Evolutionary conservation across 805 yeast genomes (phyloP), one percentile per base, ranked within the genome.

Genomic region (Starmerella roubikii): DNA sequence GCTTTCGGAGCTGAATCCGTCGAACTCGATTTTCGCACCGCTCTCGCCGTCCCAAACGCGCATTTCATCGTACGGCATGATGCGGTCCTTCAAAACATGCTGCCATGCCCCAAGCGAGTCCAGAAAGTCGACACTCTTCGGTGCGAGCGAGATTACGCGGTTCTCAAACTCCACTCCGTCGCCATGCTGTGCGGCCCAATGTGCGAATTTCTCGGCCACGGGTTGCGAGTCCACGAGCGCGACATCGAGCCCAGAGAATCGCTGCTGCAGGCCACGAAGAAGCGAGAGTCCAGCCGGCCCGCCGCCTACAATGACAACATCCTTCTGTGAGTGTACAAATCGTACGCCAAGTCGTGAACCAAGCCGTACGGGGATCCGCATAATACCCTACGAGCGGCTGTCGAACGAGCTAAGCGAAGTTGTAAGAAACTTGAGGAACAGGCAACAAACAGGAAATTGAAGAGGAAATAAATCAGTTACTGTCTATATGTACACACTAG

Each of bases 271-370:
- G 0, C 93, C 93, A 0, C 94, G 71, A 4, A 91, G 76, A 27
- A 91, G 62, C 1, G 94, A 78, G 40, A 91, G 62, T 0, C 98
- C 98, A 1, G 97, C 97, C 1, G 97, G 95, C 0, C 98, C 98
- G 7, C 93, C 97, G 27, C 98, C 98, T 27, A 91, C 80, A 38
- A 91, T 80, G 7, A 83, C 76, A 17, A 91, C 72, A 58, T 88
- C 96, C 22, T 49, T 41, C 28, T 33, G 22, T 8, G 41, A 23
- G 19, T 41, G 45, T 4, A 24, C 41, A 13, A 13, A 35, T 5
- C 42, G 42, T 23, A 11, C 20, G 21, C 11, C 24, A 11, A 8
- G 30, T 18, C 13, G 16, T 28, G 20, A 7, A 8, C 8, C 34
- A 17, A 21, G 31, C 35, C 25, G n/a, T n/a, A n/a, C n/a, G n/a